Evolutionary conservation across 2,329 filamentous ascomycete genomes (phyloP), one percentile per base, ranked within the genome.

Genomic region (Albifimbria verrucaria): DNA sequence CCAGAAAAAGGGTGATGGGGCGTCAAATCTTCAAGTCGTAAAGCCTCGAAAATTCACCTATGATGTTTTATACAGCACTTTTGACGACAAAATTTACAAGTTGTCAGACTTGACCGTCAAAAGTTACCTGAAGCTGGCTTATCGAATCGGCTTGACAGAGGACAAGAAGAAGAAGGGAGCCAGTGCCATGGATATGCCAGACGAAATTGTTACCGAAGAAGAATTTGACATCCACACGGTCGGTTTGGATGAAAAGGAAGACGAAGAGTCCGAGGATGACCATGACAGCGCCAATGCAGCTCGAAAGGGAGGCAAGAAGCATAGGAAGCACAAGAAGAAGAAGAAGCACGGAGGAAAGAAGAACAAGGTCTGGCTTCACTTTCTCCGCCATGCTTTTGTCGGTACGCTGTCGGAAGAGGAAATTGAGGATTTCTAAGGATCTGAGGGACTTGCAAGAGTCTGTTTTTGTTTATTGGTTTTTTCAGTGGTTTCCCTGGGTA

Each of bases 41-140:
- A 72, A 82, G 58, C 83, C 87, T 3, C 81, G 76, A 43, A 72
- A 82, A 28, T 91, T 97, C 68, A 67, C 77, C 17, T 97, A 84
- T 65, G 81, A 96, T 65, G 77, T 96, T 48, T 91, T 96, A 68
- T 99, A 99, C 68, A 86, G 86, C 67, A 97, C 92, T 0, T 87
- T 83, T 52, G 81, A 86, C 21, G 92, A 97, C 67, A 73, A 83
- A 53, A 70, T 87, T 1, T 97, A 92, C 67, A 81, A 83, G 55
- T 71, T 97, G 61, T 77, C 82, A 43, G 93, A 97, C 70, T 73
- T 99, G 68, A 97, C 93, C 0, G 89, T 97, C 50, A 80, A 83
- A 57, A 95, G 85, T 66, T 89, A 89, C 66, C 75, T 97, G 44
- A 81, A 89, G 55, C 78, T 97, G 47, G 94, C 94, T 11, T 83